Base-by-base conservation (phyloP, 306 rosid genomes). In the Castanospermum australe region DNA sequence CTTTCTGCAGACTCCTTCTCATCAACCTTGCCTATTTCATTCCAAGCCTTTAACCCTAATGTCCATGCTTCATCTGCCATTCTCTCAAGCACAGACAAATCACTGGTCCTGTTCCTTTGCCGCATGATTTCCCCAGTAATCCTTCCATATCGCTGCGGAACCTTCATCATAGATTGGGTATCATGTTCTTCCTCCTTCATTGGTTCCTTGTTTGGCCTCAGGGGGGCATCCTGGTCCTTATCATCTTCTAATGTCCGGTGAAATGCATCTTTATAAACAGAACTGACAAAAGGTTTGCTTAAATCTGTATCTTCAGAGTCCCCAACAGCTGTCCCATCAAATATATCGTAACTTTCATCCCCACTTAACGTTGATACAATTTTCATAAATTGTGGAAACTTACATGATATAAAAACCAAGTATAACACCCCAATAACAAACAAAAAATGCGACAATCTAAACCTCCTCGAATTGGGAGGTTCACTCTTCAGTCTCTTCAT, bases 11-110 rank as follows among this genome's bases (percentile, higher is more conserved):
- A 39, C 67, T 89, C 98, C 71, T 65, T 80, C 1, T 50, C 85
- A 60, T 85, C 92, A 74, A 79, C 72, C 75, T 80, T 89, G 38
- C 77, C 92, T 61, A 91, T 44, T 56, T 95, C 98, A 63, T 80
- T 57, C 99, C 99, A 95, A 42, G 88, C 88, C 86, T 85, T 78
- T 75, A 76, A 77, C 18, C 97, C 98, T 21, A 91, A 84, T 39
- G 91, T 86, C 99, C 98, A 95, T 35, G 99, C 99, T 87, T 95
- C 99, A 60, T 95, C 96, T n/a, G 98, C 97, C 96, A 95, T 89
- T 78, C 62, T 90, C 90, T 91, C 97, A 21, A 95, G 90, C 81
- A 89, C 92, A 5, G 98, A 86, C 67, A 90, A 81, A 61, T 80
- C 88, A 12, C 47, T 78, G 0, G 92, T 91, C 73, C 85, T 71